Conservation (phyloP, 768 basidiomycete species). For the Imleria badia region DNA sequence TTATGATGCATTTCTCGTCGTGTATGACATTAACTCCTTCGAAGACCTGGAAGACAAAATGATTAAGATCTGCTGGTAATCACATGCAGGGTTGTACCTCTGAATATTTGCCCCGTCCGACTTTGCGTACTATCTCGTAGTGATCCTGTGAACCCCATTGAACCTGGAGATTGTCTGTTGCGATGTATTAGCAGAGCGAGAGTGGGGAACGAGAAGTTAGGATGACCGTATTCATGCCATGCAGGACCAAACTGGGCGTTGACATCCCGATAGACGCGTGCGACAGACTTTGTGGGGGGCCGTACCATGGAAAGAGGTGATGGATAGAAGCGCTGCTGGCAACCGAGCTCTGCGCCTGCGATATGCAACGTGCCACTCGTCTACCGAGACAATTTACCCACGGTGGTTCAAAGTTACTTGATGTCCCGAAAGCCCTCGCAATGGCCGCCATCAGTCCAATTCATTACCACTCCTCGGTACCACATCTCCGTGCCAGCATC, state of each 20-base stretch:
- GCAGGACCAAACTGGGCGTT: slow-evolving; percentile 84
- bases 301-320: slow-evolving; percentile 56
- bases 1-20: slow-evolving; percentile 96
- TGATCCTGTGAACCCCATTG: slow-evolving; percentile 98
- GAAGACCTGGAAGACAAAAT: slow-evolving; percentile 59
- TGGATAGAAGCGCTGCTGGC: slow-evolving; percentile 13
- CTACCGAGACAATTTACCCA: slow-evolving; percentile 26
- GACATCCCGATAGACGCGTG: slow-evolving; percentile 86
- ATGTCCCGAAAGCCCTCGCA: slow-evolving; percentile 31
- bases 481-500: slow-evolving; percentile 55
- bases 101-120: slow-evolving; percentile 93
- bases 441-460: slow-evolving; percentile 59
- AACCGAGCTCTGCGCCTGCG: not conserved
- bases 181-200: slow-evolving; percentile 15
- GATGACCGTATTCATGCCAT: slow-evolving; percentile 94
- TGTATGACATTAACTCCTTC: slow-evolving; percentile 90
- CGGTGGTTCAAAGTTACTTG: slow-evolving; percentile 19
- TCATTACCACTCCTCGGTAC: slow-evolving; percentile 50
- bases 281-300: slow-evolving; percentile 72
- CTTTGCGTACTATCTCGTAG: slow-evolving; percentile 96
- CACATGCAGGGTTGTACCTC: slow-evolving; percentile 54
- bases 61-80: slow-evolving; percentile 16
- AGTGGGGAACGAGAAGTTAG: not conserved
- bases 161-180: slow-evolving; percentile 89
- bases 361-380: slow-evolving; percentile 18